Percentiles rank a stretch among this genome's conserved stretches.
These are phyloP conservation scores for Murraya paniculata DNA, from an alignment of 345 rosid genomes.

Conservation along the genomic window DNA sequence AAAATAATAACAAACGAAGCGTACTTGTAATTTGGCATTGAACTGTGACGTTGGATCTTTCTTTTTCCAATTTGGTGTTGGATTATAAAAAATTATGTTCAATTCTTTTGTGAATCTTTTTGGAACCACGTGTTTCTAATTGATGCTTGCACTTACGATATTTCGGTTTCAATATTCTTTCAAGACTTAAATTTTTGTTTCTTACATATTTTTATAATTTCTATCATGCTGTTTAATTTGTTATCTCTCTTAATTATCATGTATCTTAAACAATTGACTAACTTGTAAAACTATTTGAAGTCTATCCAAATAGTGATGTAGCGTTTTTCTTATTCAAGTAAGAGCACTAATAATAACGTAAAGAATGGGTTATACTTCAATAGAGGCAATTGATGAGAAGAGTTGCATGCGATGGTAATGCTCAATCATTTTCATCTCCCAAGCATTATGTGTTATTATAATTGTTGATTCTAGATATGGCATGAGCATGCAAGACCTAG, in stretches of 20 bases:
- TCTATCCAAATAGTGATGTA: not conserved
- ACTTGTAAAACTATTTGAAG: not conserved
- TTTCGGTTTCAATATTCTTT: too few relatives aligned
- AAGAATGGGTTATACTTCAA: not conserved
- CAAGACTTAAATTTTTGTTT: not conserved
- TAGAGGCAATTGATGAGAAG: conserved; percentile 21
- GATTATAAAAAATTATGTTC: too few relatives aligned
- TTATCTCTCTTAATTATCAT: too few relatives aligned
- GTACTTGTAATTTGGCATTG: too few relatives aligned
- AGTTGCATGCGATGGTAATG: conserved; percentile 23
- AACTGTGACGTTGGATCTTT: too few relatives aligned
- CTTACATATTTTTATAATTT: too few relatives aligned
- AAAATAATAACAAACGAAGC: too few relatives aligned
- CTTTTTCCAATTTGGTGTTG: too few relatives aligned
- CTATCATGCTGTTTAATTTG: too few relatives aligned
- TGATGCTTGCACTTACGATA: not conserved
- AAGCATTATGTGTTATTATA: conserved; percentile 7
- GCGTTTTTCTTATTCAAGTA: not conserved
- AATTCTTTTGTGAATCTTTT: too few relatives aligned
- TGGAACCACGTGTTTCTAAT: not conserved
- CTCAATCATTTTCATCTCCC: conserved; percentile 12
- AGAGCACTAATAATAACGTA: not conserved
- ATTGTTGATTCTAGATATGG: not conserved
- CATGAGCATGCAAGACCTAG: conserved; percentile 1
- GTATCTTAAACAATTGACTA: not conserved